Conservation (phyloP, 2,329 filamentous ascomycete species). For the Xylariaceae sp. region DNA sequence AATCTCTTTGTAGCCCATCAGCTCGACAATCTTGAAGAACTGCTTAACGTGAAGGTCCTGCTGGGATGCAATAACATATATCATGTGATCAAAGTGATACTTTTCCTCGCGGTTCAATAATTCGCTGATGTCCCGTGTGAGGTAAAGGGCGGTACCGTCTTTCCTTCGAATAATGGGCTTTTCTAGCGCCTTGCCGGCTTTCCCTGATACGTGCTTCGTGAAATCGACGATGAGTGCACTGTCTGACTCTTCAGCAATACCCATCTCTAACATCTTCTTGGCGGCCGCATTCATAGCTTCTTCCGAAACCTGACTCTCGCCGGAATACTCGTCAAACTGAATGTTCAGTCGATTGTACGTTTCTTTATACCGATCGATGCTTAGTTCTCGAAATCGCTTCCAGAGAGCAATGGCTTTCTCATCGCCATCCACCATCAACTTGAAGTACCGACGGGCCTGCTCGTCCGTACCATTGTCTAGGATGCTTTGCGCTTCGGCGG, state of each 20-base stretch:
- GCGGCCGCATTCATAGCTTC: slow-evolving; percentile 70
- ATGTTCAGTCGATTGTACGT: slow-evolving; percentile 67
- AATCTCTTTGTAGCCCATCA: slow-evolving; percentile 72
- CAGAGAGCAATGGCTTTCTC: slow-evolving; percentile 61
- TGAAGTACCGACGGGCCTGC: slow-evolving; percentile 66
- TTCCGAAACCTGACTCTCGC: slow-evolving; percentile 74
- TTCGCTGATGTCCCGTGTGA: slow-evolving; percentile 79
- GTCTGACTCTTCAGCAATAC: slow-evolving; percentile 71
- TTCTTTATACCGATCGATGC: slow-evolving; percentile 62
- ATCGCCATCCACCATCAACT: slow-evolving; percentile 65
- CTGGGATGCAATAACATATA: slow-evolving; percentile 76
- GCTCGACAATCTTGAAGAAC: slow-evolving; percentile 77
- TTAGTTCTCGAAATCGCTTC: slow-evolving; percentile 63
- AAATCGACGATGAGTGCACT: slow-evolving; percentile 77
- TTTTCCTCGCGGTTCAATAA: slow-evolving; percentile 67
- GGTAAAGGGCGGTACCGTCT: slow-evolving; percentile 77
- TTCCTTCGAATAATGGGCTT: slow-evolving; percentile 74
- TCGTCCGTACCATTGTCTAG: slow-evolving; percentile 49
- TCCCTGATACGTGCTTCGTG: slow-evolving; percentile 68
- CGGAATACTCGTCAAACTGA: slow-evolving; percentile 68
- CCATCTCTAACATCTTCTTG: slow-evolving; percentile 66
- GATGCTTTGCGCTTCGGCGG: slow-evolving; percentile 50
- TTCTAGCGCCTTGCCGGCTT: slow-evolving; percentile 72
- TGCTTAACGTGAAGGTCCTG: slow-evolving; percentile 77
- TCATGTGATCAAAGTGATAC: slow-evolving; percentile 76